Evolutionary conservation across 768 basidiomycete genomes (phyloP), one percentile per base, ranked within the genome.

Genomic region (Mycena chlorophos): DNA sequence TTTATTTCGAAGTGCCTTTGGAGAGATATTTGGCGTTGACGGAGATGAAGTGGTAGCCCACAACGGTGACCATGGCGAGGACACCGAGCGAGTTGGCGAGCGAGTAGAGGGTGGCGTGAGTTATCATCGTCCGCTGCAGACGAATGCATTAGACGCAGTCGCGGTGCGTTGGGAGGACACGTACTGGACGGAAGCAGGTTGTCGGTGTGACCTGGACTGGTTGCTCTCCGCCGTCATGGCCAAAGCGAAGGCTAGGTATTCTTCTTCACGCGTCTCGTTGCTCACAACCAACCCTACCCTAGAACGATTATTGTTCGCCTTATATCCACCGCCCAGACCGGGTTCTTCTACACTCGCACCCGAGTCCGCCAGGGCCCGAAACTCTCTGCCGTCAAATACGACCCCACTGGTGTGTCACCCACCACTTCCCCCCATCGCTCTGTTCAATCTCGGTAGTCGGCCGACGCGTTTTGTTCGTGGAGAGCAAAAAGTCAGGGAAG

Each of bases 301-400:
- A 94, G 93, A 68, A 92, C 90, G 2, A 69, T 95, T 52, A 86
- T 96, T 52, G 86, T 95, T 50, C 89, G 91, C 46, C 79, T 96
- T 62, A 85, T 95, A 56, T 95, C 94, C 14, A 92, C 92, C 0
- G 94, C 94, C 0, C 87, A 91, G 71, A 95, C 93, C 1, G 93
- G 94, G 12, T 93, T 82, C 75, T 94, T 94, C 71, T 96, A 95
- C 73, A 91, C 91, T 20, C 89, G 89, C 2, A 81, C 86, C 58
- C 82, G 94, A 20, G 73, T 87, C 38, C 81, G 94, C 12, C 70
- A 81, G 65, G 88, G 86, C 2, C 85, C 90, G n/a, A 88, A 82
- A 70, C 73, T 96, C 48, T 86, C 90, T 6, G 87, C 90, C n/a
- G 88, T 95, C 63, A 96, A 95, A 71, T 95, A 94, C 68, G 94